These are phyloP conservation scores for Penicillium tannophilum DNA, from an alignment of 495 filamentous ascomycete species.

Conservation along the genomic window DNA sequence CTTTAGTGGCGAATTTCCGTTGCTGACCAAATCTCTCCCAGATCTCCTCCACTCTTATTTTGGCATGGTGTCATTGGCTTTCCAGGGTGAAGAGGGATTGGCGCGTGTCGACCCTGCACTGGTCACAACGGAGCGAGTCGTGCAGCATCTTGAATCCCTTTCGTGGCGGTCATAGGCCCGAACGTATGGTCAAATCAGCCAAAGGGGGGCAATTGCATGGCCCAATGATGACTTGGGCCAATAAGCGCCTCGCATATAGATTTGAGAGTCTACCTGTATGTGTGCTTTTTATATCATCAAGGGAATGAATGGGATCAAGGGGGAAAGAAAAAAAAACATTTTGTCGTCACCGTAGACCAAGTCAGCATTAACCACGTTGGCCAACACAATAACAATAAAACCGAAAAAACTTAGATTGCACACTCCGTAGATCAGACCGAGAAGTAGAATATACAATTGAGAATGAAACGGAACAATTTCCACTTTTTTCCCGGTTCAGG, in stretches of 20 bases:
- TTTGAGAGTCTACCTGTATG: neutral
- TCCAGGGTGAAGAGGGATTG: conserved; percentile 63
- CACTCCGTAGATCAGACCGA: neutral
- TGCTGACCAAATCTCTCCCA: conserved; percentile 23
- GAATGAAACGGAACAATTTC: neutral
- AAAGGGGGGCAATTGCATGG: neutral
- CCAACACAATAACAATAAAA: neutral
- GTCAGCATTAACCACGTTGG: neutral
- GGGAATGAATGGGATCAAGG: neutral
- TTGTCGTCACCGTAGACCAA: neutral
- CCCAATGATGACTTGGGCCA: conserved; percentile 7
- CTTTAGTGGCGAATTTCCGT: conserved; percentile 5
- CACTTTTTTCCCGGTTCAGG: neutral
- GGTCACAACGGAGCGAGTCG: conserved; percentile 59
- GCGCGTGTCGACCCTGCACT: conserved; percentile 66
- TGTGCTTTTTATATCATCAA: neutral
- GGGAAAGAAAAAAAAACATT: neutral
- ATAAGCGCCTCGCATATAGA: conserved; percentile 4
- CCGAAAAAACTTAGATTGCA: neutral
- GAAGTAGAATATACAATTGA: neutral
- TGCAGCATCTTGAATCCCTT: conserved; percentile 44
- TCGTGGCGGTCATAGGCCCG: conserved; percentile 32
- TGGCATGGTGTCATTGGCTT: conserved; percentile 75
- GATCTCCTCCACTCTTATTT: conserved; percentile 92
- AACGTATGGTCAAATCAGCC: neutral